Percentiles rank a stretch among this genome's conserved stretches.
Conservation (phyloP, 805 yeast genomes). For the Saccharomyces kudriavzevii region DNA sequence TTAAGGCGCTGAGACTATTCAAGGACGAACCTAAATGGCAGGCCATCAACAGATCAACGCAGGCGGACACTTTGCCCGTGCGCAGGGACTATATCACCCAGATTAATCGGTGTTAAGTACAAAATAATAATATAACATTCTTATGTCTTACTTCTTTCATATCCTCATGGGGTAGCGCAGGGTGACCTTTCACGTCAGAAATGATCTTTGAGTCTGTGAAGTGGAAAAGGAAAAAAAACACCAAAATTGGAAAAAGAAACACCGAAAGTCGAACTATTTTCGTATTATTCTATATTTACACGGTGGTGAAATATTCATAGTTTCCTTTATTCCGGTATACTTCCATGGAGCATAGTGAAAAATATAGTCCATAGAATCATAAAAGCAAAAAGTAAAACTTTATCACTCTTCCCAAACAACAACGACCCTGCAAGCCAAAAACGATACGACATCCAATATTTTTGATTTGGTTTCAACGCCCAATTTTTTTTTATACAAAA, state of each 20-base stretch:
- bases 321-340: background rate
- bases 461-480: background rate
- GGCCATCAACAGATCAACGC: slow-evolving; percentile 60
- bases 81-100: slow-evolving; percentile 39
- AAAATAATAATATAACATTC: background rate
- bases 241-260: background rate
- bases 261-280: background rate
- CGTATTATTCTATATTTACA: background rate
- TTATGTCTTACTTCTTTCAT: background rate
- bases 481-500: background rate
- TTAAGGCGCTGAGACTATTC: slow-evolving; percentile 75
- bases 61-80: slow-evolving; percentile 38
- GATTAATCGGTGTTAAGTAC: slow-evolving; percentile 1
- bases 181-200: background rate
- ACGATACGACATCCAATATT: background rate
- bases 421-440: background rate
- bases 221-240: background rate
- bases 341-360: background rate
- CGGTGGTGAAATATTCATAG: background rate
- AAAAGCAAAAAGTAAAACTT: background rate
- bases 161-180: background rate
- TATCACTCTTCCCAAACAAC: background rate
- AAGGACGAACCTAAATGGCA: slow-evolving; percentile 96
- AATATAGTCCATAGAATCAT: background rate
- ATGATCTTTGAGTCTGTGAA: background rate